These are phyloP conservation scores for Microbotryum scabiosae DNA, from an alignment of 1,284 basidiomycete genomes.

Conservation along the genomic window DNA sequence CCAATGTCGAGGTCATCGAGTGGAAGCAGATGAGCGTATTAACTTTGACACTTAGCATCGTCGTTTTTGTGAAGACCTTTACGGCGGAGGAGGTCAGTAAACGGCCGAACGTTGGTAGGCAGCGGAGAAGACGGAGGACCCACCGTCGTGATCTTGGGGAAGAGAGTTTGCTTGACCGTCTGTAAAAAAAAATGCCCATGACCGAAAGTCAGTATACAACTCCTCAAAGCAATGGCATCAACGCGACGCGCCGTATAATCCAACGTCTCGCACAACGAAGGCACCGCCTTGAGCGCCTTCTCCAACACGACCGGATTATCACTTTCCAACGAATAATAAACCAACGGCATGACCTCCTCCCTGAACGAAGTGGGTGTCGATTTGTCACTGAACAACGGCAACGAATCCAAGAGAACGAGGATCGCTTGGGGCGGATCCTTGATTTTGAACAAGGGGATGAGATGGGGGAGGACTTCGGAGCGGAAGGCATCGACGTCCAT, in stretches of 20 bases:
- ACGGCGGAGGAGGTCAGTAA: no score
- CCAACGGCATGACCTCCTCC: conserved; percentile 85
- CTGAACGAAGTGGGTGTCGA: conserved; percentile 78
- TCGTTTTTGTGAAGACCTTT: conserved; percentile 35
- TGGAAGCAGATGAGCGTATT: conserved; percentile 75
- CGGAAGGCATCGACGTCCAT: conserved; percentile 72
- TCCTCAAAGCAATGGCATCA: no score
- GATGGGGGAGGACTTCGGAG: conserved; percentile 66
- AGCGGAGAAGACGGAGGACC: no score
- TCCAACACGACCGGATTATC: conserved; percentile 89
- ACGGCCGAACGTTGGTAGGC: no score
- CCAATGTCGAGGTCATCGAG: conserved; percentile 84
- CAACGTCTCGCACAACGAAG: conserved; percentile 80
- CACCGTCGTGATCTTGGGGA: conserved; percentile 66
- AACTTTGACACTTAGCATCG: conserved; percentile 34
- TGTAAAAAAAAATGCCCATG: conserved; percentile 8
- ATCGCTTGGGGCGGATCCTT: conserved; percentile 97
- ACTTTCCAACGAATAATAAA: conserved; percentile 89
- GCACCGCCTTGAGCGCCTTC: conserved; percentile 73
- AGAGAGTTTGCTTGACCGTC: conserved; percentile 56
- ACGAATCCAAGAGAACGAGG: conserved; percentile 73
- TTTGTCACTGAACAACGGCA: conserved; percentile 79
- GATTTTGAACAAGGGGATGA: conserved; percentile 81
- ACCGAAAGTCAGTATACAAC: neutral
- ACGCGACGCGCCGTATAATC: conserved; percentile 55